Conservation (phyloP, 202 grass and related monocot genomes). For the Schoenoplectus tabernaemontani region DNA sequence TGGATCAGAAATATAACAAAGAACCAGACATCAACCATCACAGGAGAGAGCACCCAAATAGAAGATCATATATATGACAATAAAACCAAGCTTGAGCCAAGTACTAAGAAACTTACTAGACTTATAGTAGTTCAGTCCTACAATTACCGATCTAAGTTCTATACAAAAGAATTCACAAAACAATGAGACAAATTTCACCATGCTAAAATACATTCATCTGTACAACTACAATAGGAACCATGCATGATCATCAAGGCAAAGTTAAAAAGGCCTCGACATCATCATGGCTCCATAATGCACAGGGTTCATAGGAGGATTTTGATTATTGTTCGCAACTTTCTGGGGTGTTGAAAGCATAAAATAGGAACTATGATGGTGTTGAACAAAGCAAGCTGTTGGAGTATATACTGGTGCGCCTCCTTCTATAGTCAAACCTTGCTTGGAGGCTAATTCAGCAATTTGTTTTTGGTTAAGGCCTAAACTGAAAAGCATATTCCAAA, state of each 20-base stretch:
- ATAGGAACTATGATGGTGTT: conserved; percentile 73
- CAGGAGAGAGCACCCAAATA: background rate
- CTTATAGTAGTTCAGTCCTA: background rate
- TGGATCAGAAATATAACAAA: background rate
- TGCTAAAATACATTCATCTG: background rate
- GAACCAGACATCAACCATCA: background rate
- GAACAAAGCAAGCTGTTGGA: conserved; percentile 54
- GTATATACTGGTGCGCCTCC: conserved; percentile 29
- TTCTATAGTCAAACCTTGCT: conserved; percentile 88
- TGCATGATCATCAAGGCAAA: conserved; percentile 22
- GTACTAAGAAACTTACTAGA: conserved; percentile 4
- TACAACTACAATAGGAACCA: conserved; percentile 24
- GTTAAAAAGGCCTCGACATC: conserved; percentile 37
- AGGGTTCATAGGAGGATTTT: conserved; percentile 21
- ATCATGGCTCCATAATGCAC: background rate
- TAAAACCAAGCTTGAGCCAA: background rate
- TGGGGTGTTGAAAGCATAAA: conserved; percentile 52
- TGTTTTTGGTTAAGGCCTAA: conserved; percentile 88
- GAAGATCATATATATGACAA: background rate
- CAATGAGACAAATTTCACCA: background rate
- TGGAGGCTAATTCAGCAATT: conserved; percentile 66
- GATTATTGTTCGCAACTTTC: conserved; percentile 36
- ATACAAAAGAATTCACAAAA: conserved; percentile 18
- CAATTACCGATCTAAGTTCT: conserved; percentile 5
- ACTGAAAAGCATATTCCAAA: conserved; percentile 87